A percentile compares a stretch with the other conserved stretches of the same genome.
Evolutionary conservation across 345 rosid species (phyloP).

Genomic region (Leavenworthia alabamica): DNA sequence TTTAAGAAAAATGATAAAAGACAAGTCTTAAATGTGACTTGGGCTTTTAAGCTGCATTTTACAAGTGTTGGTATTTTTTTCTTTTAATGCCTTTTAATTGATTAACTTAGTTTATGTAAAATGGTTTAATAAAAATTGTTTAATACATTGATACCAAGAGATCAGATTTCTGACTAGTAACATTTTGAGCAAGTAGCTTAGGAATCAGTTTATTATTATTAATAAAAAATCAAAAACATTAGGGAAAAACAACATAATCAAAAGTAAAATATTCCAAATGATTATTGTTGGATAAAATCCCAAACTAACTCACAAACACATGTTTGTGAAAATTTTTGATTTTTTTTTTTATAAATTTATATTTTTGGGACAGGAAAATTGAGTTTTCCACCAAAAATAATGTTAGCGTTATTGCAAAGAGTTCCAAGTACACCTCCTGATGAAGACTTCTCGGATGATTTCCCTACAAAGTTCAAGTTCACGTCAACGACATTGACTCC

Average conservation of each 20-base stretch:
- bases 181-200: neutral
- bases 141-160: too few relatives aligned
- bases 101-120: neutral
- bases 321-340: slow-evolving; percentile 21
- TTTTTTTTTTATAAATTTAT: neutral
- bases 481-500: slow-evolving; percentile 22
- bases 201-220: neutral
- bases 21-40: too few relatives aligned
- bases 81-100: neutral
- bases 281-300: slow-evolving; percentile 6
- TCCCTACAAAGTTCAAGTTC: too few relatives aligned
- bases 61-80: neutral
- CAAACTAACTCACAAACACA: slow-evolving; percentile 23
- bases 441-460: too few relatives aligned
- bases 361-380: too few relatives aligned
- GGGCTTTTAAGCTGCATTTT: too few relatives aligned
- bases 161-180: neutral
- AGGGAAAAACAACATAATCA: neutral
- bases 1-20: too few relatives aligned
- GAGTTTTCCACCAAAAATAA: too few relatives aligned
- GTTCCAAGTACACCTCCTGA: too few relatives aligned
- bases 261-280: slow-evolving; percentile 8
- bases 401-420: too few relatives aligned
- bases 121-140: neutral
- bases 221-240: neutral